Evolutionary conservation across 345 rosid genomes (phyloP).

Genomic region (Erysimum cheiranthoides): DNA sequence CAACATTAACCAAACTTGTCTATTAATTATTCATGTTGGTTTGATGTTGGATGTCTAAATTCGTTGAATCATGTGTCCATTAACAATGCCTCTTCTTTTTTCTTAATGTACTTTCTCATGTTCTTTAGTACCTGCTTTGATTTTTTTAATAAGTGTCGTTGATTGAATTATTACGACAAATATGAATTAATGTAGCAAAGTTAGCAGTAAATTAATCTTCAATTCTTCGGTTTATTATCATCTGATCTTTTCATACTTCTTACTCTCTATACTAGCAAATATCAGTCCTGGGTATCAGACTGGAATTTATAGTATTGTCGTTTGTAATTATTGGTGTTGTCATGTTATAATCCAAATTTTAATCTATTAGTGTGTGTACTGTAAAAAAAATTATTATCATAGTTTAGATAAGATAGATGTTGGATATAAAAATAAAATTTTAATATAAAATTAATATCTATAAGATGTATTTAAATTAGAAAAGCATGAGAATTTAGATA

Average conservation of each 20-base stretch:
- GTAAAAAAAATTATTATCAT: neutral
- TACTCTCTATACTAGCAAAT: too few species aligned
- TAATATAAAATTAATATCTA: neutral
- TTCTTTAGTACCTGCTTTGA: conserved; percentile 16
- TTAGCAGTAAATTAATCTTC: neutral
- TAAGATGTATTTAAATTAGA: neutral
- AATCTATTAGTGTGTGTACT: neutral
- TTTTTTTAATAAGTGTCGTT: neutral
- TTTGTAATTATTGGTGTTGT: neutral
- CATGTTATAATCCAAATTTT: neutral
- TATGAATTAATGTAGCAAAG: neutral
- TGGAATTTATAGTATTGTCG: too few species aligned
- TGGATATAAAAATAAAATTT: neutral
- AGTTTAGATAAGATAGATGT: neutral
- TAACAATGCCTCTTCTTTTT: conserved; percentile 5
- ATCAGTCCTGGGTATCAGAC: too few species aligned
- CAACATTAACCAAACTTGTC: conserved; percentile 44
- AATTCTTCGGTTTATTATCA: neutral
- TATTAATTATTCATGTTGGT: conserved; percentile 22
- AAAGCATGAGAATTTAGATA: conserved; percentile 21
- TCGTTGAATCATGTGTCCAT: conserved; percentile 37
- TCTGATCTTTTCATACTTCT: too few species aligned
- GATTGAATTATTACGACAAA: neutral
- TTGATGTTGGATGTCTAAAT: conserved; percentile 37
- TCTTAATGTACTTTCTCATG: neutral